Base-by-base conservation (phyloP, 106 monocot genomes). In the Platanthera guangdongensis region DNA sequence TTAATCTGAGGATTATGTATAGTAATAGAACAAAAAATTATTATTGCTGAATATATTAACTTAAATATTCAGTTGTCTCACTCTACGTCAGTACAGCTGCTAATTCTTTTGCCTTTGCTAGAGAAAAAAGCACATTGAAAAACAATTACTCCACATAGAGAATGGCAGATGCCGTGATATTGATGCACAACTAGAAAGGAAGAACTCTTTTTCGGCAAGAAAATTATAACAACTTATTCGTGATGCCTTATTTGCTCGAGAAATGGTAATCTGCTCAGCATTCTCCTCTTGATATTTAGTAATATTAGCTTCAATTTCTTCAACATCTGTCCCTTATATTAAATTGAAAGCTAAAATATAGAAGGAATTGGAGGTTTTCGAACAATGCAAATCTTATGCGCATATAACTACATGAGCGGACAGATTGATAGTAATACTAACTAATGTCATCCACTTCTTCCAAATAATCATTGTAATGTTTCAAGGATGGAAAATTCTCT, bases 391-490 rank as follows among this genome's bases (percentile, higher is more conserved):
- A 25, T 25, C 0, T 25, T 25, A 25, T 25, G 16, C 47, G 76
- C 18, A 51, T 11, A 62, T 15, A 45, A 55, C 11, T 25, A 76
- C 6, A 52, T 10, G 28, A 4, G 47, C 47, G 19, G 12, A 55
- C 8, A 74, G n/a, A 14, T 48, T 39, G 48, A 12, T 30, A 9
- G 21, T 53, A 60, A 69, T 78, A 84, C 90, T 83, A 79, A 95
- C 92, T 92, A 90, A 92, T 92, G 71, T 95, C 95, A 69, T 95
- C 95, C 28, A 95, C 90, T 81, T 95, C 95, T 85, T 95, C 95
- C 77, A 92, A 81, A 72, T 95, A 95, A 80, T 95, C 95, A 84
- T 95, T 95, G 79, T 90, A 92, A 9, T 88, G 88, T 78, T 68
- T 90, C 32, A 92, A 73, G 1, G 95, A 87, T 52, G 85, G 79